phyloP scores from a whole-genome alignment of 2,329 filamentous ascomycete species.

The Aspergillus fructus region DNA sequence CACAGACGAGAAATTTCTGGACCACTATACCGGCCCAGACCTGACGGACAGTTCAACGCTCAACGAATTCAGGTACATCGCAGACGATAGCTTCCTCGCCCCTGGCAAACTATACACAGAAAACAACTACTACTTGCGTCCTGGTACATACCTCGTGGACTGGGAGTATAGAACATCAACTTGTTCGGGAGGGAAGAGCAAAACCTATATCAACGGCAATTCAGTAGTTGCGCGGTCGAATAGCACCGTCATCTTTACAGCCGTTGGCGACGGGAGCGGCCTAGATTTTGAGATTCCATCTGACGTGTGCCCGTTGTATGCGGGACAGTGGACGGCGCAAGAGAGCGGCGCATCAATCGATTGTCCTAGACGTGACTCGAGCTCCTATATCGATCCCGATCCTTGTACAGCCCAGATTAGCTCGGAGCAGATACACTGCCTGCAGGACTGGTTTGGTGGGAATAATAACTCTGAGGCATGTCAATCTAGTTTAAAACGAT shows the following conservation, averaged over 20 bases:
- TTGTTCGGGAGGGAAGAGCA: not conserved
- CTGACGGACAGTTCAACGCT: not conserved
- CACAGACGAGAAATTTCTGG: not conserved
- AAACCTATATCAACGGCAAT: not conserved
- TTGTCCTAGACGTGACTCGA: not conserved
- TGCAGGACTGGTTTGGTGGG: slow-evolving; percentile 1
- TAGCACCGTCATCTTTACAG: not conserved
- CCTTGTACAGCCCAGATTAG: not conserved
- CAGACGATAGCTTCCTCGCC: not conserved
- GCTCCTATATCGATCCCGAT: not conserved
- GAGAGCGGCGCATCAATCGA: not conserved
- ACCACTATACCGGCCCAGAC: not conserved
- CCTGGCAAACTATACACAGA: not conserved
- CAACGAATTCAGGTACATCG: slow-evolving; percentile 1
- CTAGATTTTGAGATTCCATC: not conserved
- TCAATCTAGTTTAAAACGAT: not conserved
- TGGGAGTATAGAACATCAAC: not conserved
- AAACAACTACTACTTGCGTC: not conserved
- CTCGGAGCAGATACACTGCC: not conserved
- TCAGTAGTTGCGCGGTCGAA: not conserved
- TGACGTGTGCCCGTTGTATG: not conserved
- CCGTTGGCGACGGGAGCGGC: slow-evolving; percentile 1
- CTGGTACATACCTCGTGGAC: not conserved
- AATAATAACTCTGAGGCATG: slow-evolving; percentile 6
- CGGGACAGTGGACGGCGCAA: not conserved